Conservation (phyloP, 768 basidiomycete genomes). For the Serendipita indica region DNA sequence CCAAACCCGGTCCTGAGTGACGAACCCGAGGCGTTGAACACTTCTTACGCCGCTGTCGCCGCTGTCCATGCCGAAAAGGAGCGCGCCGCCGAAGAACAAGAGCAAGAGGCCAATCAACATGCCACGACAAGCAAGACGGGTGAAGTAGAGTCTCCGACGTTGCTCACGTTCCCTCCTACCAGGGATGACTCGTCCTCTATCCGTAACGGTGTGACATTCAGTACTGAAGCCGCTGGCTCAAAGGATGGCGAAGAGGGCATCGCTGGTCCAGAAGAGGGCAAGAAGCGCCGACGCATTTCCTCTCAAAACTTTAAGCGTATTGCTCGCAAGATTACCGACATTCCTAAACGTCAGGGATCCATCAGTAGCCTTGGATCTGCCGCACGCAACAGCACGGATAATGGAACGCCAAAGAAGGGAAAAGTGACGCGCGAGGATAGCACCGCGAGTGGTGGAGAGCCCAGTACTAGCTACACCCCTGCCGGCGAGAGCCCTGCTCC, state of each 20-base stretch:
- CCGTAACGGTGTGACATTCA: background rate
- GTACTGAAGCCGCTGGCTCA: background rate
- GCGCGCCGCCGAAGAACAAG: background rate
- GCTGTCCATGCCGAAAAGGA: background rate
- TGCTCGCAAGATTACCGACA: background rate
- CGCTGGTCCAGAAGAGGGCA: background rate
- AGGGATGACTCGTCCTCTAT: background rate
- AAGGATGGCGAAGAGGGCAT: background rate
- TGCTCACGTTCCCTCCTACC: background rate
- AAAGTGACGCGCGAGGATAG: background rate
- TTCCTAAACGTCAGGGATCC: background rate
- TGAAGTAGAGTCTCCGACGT: background rate
- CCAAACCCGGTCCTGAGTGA: background rate
- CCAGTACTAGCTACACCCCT: background rate
- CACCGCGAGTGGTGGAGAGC: background rate
- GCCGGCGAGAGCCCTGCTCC: background rate
- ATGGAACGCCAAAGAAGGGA: background rate
- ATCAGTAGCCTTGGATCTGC: background rate
- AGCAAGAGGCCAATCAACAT: background rate
- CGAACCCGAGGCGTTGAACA: background rate
- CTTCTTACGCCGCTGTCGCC: background rate
- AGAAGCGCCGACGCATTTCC: conserved; percentile 1
- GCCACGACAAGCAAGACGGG: background rate
- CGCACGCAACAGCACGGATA: background rate
- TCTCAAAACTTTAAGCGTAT: conserved; percentile 2